A percentile compares a stretch with the other conserved stretches of the same genome.
Conservation (phyloP, 2,329 filamentous ascomycete species). For the Colletotrichum sp. region DNA sequence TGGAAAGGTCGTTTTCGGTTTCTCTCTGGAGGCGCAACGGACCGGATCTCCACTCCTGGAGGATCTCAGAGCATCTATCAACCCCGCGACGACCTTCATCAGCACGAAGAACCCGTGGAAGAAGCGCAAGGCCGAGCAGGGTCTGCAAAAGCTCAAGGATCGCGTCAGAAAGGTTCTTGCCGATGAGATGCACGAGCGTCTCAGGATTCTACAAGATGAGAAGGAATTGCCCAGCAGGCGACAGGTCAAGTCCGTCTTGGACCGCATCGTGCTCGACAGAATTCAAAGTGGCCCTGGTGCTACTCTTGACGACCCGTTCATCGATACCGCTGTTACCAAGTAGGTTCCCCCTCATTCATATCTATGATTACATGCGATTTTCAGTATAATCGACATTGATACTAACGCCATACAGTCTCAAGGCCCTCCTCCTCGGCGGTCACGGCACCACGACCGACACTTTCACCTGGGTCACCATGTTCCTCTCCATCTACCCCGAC, state of each 20-base stretch:
- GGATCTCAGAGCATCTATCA: slow-evolving; percentile 18
- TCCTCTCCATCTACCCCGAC: slow-evolving; percentile 26
- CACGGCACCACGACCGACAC: slow-evolving; percentile 29
- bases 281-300: slow-evolving; percentile 10
- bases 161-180: slow-evolving; percentile 4
- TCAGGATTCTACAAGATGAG: slow-evolving; percentile 14
- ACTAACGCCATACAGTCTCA: slow-evolving; percentile 22
- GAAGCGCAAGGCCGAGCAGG: slow-evolving; percentile 7
- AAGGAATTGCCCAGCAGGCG: slow-evolving; percentile 20
- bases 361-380: neutral
- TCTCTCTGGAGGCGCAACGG: slow-evolving; percentile 24
- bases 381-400: neutral
- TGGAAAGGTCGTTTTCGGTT: slow-evolving; percentile 25
- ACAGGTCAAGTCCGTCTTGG: slow-evolving; percentile 24
- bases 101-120: slow-evolving; percentile 9
- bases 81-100: slow-evolving; percentile 10
- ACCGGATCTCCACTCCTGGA: slow-evolving; percentile 19
- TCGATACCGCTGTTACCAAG: slow-evolving; percentile 25
- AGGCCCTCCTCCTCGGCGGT: slow-evolving; percentile 30
- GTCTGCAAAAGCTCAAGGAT: neutral
- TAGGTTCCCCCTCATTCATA: neutral
- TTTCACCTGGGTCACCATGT: slow-evolving; percentile 22
- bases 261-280: slow-evolving; percentile 27
- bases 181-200: slow-evolving; percentile 5
- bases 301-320: slow-evolving; percentile 19